Evolutionary conservation across 805 yeast species (phyloP), one percentile per base, ranked within the genome.

Genomic region (Lachancea quebecensis): DNA sequence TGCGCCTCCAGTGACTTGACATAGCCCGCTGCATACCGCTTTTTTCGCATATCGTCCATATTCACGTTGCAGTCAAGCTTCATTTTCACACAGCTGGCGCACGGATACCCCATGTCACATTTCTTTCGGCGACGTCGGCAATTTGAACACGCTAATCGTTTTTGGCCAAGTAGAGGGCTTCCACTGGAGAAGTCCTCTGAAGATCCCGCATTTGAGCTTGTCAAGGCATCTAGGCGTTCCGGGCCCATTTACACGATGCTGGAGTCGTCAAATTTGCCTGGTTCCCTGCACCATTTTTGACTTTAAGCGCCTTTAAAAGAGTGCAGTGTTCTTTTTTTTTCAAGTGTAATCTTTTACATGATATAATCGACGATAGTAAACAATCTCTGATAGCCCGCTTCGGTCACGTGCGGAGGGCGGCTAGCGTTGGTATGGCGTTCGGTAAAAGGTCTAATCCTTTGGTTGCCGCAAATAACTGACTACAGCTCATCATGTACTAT

Each of bases 81-180:
- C 4, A 71, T 59, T 44, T 69, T 69, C 12, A 59, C 57, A 51
- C 82, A 77, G 46, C 68, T 69, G 17, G 69, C 62, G 50, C 82
- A 77, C 1, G 81, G 81, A 41, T 56, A 64, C 7, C 67, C 69
- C 44, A 69, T 62, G 53, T 74, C 72, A 56, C 82, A 77, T 55
- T 72, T 74, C 48, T 75, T 73, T 48, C 69, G 55, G 45, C 67
- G 54, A 11, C 55, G 54, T 37, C 69, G 52, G 45, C 69, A 65
- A 41, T 57, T 62, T 5, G 64, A 51, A 44, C 69, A 65, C 2
- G 69, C 66, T 35, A 65, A 47, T 30, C 67, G 47, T 47, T 58
- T 60, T 2, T 35, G 40, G 31, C 40, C 25, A n/a, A 21, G 11
- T 11, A 31, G 17, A 17, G 36, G 31, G 42, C 28, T 39, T 15